A percentile compares a stretch with the other conserved stretches of the same genome.
Evolutionary conservation across 306 rosid species (phyloP).

Genomic region (Quercus robur): DNA sequence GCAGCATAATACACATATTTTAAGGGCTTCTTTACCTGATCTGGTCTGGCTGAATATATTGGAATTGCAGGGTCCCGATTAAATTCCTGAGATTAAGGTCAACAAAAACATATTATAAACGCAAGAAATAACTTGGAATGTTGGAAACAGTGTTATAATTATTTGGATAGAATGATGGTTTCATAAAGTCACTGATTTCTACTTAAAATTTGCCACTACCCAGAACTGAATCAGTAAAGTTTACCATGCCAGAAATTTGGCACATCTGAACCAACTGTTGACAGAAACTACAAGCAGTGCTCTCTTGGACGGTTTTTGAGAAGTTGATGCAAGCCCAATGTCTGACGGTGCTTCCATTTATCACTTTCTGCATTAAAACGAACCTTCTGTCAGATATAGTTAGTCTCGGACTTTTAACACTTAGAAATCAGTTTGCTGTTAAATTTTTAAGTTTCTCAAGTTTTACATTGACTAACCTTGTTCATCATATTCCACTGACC

Average conservation of each 20-base stretch:
- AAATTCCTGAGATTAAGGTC: constrained; percentile 29
- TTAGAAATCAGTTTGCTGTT: neutral
- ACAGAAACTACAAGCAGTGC: constrained; percentile 47
- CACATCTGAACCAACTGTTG: constrained; percentile 60
- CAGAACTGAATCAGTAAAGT: constrained; percentile 6
- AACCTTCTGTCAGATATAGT: constrained; percentile 2
- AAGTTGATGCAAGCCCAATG: constrained; percentile 52
- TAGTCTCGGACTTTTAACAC: neutral
- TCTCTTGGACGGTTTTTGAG: constrained; percentile 49
- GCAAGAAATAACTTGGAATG: neutral
- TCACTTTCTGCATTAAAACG: constrained; percentile 42
- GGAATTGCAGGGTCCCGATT: constrained; percentile 42
- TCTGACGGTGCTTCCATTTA: constrained; percentile 52
- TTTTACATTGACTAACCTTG: constrained; percentile 27
- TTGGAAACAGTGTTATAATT: neutral
- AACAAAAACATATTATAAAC: neutral
- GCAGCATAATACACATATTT: constrained; percentile 40
- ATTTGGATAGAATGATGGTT: neutral
- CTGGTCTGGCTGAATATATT: constrained; percentile 35
- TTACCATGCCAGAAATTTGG: constrained; percentile 61
- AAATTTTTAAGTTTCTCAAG: neutral
- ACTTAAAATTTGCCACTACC: neutral
- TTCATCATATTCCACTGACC: constrained; percentile 58
- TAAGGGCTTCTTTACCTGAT: constrained; percentile 47
- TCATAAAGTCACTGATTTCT: neutral